Evolutionary conservation across 345 rosid species (phyloP).

Genomic region (Acer saccharum): DNA sequence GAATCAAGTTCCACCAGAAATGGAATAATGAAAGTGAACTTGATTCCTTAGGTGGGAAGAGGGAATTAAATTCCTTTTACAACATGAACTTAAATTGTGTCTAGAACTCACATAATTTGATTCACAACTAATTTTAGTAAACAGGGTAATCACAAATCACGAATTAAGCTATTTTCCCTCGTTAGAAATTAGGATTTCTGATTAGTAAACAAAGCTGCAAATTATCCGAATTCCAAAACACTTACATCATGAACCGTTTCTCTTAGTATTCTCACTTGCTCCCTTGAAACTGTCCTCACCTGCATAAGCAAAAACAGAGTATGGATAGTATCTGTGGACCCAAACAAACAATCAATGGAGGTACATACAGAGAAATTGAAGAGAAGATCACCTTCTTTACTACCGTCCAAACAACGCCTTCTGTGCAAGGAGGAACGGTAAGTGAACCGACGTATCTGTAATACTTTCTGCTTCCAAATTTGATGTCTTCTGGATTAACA

Average conservation of each 20-base stretch:
- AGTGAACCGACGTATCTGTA: conserved; percentile 73
- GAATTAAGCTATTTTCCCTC: no score
- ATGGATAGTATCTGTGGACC: neutral
- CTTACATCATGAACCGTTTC: conserved; percentile 69
- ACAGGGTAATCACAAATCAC: no score
- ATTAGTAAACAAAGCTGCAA: no score
- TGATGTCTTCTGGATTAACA: conserved; percentile 50
- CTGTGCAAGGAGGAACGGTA: conserved; percentile 75
- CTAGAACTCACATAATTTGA: no score
- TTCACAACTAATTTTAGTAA: no score
- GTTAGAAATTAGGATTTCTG: no score
- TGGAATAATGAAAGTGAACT: no score
- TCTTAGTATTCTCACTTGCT: conserved; percentile 52
- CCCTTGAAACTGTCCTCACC: conserved; percentile 69
- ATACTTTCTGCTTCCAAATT: conserved; percentile 52
- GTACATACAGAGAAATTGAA: neutral
- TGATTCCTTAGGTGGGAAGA: no score
- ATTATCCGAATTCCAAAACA: neutral
- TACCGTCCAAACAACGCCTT: conserved; percentile 77
- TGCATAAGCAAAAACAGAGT: conserved; percentile 5
- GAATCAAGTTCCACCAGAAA: no score
- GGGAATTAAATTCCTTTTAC: no score
- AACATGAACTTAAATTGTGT: no score
- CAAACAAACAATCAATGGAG: neutral
- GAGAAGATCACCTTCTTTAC: conserved; percentile 36